Percentiles rank a stretch among this genome's conserved stretches.
Conservation (phyloP, 305 asterid species). For the Fraxinus nigra region DNA sequence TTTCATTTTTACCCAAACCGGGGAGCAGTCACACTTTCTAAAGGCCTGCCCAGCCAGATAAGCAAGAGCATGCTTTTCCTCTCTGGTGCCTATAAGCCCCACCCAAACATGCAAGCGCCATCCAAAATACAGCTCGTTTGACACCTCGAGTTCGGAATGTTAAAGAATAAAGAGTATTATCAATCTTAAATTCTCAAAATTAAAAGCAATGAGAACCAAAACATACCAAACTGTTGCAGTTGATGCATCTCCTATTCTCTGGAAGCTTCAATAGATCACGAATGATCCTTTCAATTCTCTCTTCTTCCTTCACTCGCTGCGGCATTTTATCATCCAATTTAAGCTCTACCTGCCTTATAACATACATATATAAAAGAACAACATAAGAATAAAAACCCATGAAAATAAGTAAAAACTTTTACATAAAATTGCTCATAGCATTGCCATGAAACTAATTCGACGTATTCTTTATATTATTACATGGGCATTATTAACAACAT, state of each 20-base stretch:
- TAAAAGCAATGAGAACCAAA: neutral
- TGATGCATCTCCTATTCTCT: slow-evolving; percentile 76
- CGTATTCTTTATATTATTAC: neutral
- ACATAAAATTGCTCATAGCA: neutral
- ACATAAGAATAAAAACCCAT: neutral
- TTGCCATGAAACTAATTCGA: neutral
- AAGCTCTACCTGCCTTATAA: neutral
- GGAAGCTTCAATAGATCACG: slow-evolving; percentile 76
- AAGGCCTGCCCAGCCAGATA: neutral
- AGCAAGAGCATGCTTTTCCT: neutral
- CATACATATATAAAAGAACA: neutral
- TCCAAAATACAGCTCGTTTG: neutral
- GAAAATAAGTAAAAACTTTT: neutral
- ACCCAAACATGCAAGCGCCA: neutral
- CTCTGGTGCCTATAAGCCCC: neutral
- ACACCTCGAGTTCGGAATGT: neutral
- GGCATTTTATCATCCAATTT: slow-evolving; percentile 41
- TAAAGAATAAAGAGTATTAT: neutral
- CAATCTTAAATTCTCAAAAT: neutral
- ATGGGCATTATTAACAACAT: neutral
- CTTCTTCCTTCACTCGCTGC: slow-evolving; percentile 58
- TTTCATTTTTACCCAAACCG: neutral
- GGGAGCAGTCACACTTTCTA: neutral
- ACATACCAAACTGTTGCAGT: slow-evolving; percentile 79
- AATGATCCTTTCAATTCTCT: slow-evolving; percentile 59